Percentiles rank a stretch among this genome's conserved stretches.
Conservation (phyloP, 768 basidiomycete species). For the Porphyrellus cyaneotinctus region DNA sequence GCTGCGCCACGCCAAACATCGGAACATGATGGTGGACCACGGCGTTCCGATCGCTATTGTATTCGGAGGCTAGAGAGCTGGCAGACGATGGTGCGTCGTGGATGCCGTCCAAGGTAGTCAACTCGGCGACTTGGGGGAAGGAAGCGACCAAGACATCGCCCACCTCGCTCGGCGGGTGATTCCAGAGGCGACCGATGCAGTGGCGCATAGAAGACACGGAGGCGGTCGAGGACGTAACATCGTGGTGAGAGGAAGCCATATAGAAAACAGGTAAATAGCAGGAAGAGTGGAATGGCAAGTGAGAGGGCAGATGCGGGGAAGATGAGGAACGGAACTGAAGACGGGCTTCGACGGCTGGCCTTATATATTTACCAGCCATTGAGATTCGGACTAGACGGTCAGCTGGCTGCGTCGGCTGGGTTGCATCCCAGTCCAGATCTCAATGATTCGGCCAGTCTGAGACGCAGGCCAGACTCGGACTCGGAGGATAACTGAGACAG, state of each 20-base stretch:
- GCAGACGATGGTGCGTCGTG: not conserved
- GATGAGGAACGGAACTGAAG: too few relatives aligned
- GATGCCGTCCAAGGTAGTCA: too few relatives aligned
- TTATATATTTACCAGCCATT: too few relatives aligned
- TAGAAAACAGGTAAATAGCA: not conserved
- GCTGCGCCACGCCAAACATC: not conserved
- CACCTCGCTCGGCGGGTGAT: not conserved
- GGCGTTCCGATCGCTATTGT: not conserved
- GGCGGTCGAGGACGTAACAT: not conserved
- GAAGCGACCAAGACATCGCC: not conserved
- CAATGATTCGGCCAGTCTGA: too few relatives aligned
- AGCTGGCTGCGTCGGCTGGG: too few relatives aligned
- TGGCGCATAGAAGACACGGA: not conserved
- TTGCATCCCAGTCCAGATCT: too few relatives aligned
- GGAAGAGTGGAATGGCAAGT: not conserved
- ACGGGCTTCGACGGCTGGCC: not conserved
- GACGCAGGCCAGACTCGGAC: too few relatives aligned
- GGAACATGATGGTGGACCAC: not conserved
- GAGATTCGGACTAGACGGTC: too few relatives aligned
- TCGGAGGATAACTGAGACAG: too few relatives aligned
- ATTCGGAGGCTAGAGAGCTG: not conserved
- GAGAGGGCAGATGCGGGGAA: not conserved
- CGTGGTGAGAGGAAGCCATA: conserved; percentile 2
- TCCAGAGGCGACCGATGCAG: not conserved
- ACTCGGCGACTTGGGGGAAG: too few relatives aligned